Conservation (phyloP, 805 yeast species). For the Candida bentonensis region DNA sequence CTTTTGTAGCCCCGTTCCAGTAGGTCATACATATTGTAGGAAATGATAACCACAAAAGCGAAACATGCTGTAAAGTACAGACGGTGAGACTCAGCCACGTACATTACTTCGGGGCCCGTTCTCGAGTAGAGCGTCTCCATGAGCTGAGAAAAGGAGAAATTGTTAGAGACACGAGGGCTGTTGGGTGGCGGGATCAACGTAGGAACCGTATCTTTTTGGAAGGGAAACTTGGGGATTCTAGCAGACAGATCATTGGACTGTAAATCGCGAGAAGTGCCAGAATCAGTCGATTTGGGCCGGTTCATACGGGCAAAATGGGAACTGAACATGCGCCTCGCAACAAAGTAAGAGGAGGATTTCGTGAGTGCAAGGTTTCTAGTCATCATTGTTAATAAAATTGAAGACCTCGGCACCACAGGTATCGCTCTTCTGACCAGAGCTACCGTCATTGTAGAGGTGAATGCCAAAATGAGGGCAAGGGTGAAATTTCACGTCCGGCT, state of each 20-base stretch:
- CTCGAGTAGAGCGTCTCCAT: slow-evolving; percentile 40
- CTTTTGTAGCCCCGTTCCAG: slow-evolving; percentile 41
- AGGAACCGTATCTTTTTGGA: slow-evolving; percentile 49
- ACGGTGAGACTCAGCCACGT: slow-evolving; percentile 74
- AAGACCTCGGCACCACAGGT: no score
- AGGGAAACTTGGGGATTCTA: slow-evolving; percentile 52
- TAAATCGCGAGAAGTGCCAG: slow-evolving; percentile 9
- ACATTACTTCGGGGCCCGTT: slow-evolving; percentile 54
- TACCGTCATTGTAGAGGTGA: no score
- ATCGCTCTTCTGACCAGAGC: no score
- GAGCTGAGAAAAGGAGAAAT: slow-evolving; percentile 45
- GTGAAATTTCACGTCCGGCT: no score
- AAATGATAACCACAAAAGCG: slow-evolving; percentile 51
- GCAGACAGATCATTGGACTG: slow-evolving; percentile 35
- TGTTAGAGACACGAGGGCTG: slow-evolving; percentile 55
- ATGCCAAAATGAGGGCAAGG: no score
- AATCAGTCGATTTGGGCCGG: slow-evolving; percentile 9
- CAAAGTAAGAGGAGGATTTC: no score
- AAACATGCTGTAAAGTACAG: slow-evolving; percentile 58
- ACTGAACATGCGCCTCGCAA: no score
- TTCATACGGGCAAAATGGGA: background rate
- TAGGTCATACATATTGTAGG: slow-evolving; percentile 46
- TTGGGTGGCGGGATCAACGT: slow-evolving; percentile 62
- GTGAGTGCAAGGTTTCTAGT: no score
- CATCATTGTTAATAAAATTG: no score